Base-by-base conservation (phyloP, 106 monocot species). In the Acorus calamus region DNA sequence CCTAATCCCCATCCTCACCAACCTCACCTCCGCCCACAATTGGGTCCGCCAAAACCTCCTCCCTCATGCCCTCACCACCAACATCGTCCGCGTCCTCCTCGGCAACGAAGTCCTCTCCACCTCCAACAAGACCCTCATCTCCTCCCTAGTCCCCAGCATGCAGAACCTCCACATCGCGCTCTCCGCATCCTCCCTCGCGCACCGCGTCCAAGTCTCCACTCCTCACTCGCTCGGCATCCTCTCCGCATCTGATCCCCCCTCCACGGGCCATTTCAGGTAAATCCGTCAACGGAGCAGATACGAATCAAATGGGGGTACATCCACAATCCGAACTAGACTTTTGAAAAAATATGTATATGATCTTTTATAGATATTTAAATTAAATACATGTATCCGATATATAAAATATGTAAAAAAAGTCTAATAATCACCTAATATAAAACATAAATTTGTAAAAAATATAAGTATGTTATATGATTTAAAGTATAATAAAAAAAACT, bases 61-160 rank as follows among this genome's bases (percentile, higher is more conserved):
- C 57, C 75, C 78, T 50, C 44, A 61, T 49, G 51, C 42, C 44
- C 53, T 64, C 2, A 4, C 71, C 71, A 81, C 84, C 65, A 79
- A 87, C 77, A 76, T 88, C 60, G 52, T 79, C 46, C 84, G 82
- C 3, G 57, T 92, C 62, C 54, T 88, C 11, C 72, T 92, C 55
- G 84, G 92, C 69, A 80, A 84, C 53, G 87, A 92, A 58, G 74
- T 84, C 14, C 14, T 76, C 49, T 79, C 92, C 42, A 62, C 81
- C 6, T 66, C 84, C 51, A 71, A 80, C 65, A 63, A 64, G 8
- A 49, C 74, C 12, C 74, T 88, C 44, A 68, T 80, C 68, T 53
- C 72, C 42, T 51, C 53, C 77, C 79, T 92, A 12, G 59, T 92
- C 4, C 84, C 87, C 5, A 81, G 87, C 11, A 77, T 85, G 75